A percentile compares a stretch with the other conserved stretches of the same genome.
Evolutionary conservation across 495 filamentous ascomycete species (phyloP).

Genomic region (Astrocystis sublimbata): DNA sequence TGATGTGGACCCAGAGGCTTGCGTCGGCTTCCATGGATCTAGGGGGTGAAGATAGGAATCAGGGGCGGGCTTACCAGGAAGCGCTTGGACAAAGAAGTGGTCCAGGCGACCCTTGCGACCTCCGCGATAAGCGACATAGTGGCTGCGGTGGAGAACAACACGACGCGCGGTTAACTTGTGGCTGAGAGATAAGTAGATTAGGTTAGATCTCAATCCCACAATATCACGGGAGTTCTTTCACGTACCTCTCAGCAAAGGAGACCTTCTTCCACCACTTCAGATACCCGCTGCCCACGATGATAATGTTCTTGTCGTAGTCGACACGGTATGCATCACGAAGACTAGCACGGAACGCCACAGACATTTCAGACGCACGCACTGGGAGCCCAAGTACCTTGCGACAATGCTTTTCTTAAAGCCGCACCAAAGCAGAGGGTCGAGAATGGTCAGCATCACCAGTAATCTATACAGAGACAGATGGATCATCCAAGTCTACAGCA

Average conservation of each 20-base stretch:
- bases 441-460: not conserved
- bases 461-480: not conserved
- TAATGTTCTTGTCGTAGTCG: not conserved
- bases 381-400: not conserved
- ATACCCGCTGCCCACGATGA: not conserved
- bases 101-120: not conserved
- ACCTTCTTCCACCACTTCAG: not conserved
- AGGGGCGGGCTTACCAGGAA: not conserved
- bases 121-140: not conserved
- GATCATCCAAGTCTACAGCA: not conserved
- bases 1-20: too few relatives aligned
- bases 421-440: not conserved
- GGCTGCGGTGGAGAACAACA: not conserved
- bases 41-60: not conserved
- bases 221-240: not conserved
- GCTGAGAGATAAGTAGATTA: not conserved
- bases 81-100: not conserved
- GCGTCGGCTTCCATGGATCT: too few relatives aligned
- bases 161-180: not conserved
- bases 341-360: not conserved
- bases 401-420: not conserved
- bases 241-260: not conserved
- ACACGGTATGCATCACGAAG: not conserved
- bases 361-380: not conserved
- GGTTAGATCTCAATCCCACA: not conserved